These are phyloP conservation scores for Picea glauca DNA, from an alignment of 75 land plant genomes.

Conservation along the genomic window DNA sequence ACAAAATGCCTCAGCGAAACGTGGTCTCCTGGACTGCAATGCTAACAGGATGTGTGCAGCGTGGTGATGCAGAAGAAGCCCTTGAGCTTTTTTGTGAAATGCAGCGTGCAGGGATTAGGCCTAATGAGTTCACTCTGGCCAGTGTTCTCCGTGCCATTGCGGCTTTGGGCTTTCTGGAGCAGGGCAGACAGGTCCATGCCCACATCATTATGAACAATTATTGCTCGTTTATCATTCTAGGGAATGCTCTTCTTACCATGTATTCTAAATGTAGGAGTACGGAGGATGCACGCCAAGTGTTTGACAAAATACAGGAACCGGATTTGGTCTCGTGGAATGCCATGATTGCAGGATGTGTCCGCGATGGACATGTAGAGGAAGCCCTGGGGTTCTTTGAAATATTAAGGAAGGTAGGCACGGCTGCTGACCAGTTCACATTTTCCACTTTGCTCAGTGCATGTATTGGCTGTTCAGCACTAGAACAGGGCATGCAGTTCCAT, in stretches of 20 bases:
- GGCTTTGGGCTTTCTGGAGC: neutral
- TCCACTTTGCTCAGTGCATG: constrained; percentile 30
- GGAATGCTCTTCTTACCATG: constrained; percentile 46
- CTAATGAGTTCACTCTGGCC: too few species aligned
- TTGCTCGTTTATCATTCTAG: neutral
- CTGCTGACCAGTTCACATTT: constrained; percentile 36
- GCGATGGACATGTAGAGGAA: neutral
- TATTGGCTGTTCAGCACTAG: constrained; percentile 3
- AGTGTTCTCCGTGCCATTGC: too few species aligned
- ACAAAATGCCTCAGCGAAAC: too few species aligned
- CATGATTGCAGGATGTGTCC: constrained; percentile 29
- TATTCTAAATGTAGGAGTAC: constrained; percentile 23
- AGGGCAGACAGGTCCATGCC: constrained; percentile 26
- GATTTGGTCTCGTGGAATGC: constrained; percentile 51
- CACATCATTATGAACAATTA: constrained; percentile 7
- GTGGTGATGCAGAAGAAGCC: too few species aligned
- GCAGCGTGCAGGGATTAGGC: too few species aligned
- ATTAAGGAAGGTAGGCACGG: constrained; percentile 8
- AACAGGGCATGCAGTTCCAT: constrained; percentile 24
- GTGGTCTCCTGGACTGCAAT: too few species aligned
- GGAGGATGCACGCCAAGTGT: constrained; percentile 36
- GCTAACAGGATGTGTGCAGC: too few species aligned
- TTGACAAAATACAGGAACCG: constrained; percentile 34
- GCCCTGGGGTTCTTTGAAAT: neutral
- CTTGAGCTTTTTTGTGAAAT: too few species aligned